Base-by-base conservation (phyloP, 495 filamentous ascomycete species). In the Penicillium macrosclerotiorum region DNA sequence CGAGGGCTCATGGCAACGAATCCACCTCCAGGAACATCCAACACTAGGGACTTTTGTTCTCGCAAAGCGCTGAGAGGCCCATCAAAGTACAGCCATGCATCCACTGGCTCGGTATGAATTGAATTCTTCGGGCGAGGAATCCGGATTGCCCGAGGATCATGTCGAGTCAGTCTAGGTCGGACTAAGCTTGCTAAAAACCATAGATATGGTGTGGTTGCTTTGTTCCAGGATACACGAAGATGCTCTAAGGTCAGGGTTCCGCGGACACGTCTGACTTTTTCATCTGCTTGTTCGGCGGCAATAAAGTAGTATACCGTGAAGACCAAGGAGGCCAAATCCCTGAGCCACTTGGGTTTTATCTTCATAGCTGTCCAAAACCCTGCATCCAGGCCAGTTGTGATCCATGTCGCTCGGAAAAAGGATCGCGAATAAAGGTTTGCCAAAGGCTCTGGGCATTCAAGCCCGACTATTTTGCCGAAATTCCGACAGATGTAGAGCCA, bases 341-440 rank as follows among this genome's bases (percentile, higher is more conserved):
- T 76, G 13, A 94, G 59, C 85, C 86, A 90, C 55, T 89, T 91
- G 42, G 74, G 79, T 35, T 78, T 79, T 38, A 98, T 87, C 42
- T 82, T 85, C 93, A 98, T 98, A 4, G 93, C 94, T 0, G 90
- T 95, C 93, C 93, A 98, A 65, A 96, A 98, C 0, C 93, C 93
- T 8, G 93, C 93, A 62, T 98, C 93, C 45, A 98, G 65, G 0
- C 89, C 93, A 0, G 93, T 98, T 29, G 92, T 85, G 17, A 96
- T 81, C 93, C 92, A 97, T 72, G 93, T 97, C 57, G 93, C 94
- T 36, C 94, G 84, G 68, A 96, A 98, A 69, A 94, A 98, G n/a
- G 87, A 83, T 34, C 89, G 77, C 34, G 85, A 88, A 68, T 98
- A 98, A 55, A 97, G 84, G 62, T 96, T 95, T 38, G 90, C 86